Conservation (phyloP, 2,329 filamentous ascomycete species). For the Microsporum ferrugineum region DNA sequence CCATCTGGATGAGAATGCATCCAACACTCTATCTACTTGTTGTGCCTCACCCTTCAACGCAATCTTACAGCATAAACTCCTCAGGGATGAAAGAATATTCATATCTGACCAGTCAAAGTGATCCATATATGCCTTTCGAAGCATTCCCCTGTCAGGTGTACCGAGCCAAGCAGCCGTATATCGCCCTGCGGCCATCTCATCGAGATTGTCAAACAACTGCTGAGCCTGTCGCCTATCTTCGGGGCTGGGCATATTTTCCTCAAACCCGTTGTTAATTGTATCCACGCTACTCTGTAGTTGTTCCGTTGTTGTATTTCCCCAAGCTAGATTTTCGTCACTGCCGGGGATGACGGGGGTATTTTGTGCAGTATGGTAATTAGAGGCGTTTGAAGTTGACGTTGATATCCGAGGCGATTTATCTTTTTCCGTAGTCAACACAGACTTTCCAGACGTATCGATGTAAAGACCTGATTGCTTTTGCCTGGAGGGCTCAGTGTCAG, state of each 20-base stretch:
- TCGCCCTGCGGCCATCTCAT: conserved; percentile 66
- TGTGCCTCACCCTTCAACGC: conserved; percentile 86
- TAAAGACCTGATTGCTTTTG: neutral
- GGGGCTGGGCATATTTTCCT: neutral
- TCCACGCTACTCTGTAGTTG: conserved; percentile 5
- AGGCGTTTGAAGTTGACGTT: conserved; percentile 32
- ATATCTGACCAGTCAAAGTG: conserved; percentile 75
- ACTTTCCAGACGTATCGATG: neutral
- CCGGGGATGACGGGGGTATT: conserved; percentile 31
- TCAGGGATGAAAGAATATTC: conserved; percentile 67
- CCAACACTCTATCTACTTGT: conserved; percentile 87
- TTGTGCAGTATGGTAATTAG: conserved; percentile 35
- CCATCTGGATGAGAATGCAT: conserved; percentile 82
- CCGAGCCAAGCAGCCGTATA: conserved; percentile 83
- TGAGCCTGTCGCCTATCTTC: conserved; percentile 59
- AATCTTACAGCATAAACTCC: conserved; percentile 69
- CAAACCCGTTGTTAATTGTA: neutral
- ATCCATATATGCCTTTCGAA: conserved; percentile 76
- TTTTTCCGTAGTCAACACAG: neutral
- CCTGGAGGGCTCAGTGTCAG: neutral
- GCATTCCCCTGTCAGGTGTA: conserved; percentile 41
- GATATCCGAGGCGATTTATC: conserved; percentile 23
- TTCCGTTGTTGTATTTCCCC: conserved; percentile 7
- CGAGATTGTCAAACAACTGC: conserved; percentile 64
- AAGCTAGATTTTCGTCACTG: conserved; percentile 11